Percentiles rank a stretch among this genome's conserved stretches.
These are phyloP conservation scores for Tolypocladium amazonense DNA, from an alignment of 2,329 filamentous ascomycete genomes.

Conservation along the genomic window DNA sequence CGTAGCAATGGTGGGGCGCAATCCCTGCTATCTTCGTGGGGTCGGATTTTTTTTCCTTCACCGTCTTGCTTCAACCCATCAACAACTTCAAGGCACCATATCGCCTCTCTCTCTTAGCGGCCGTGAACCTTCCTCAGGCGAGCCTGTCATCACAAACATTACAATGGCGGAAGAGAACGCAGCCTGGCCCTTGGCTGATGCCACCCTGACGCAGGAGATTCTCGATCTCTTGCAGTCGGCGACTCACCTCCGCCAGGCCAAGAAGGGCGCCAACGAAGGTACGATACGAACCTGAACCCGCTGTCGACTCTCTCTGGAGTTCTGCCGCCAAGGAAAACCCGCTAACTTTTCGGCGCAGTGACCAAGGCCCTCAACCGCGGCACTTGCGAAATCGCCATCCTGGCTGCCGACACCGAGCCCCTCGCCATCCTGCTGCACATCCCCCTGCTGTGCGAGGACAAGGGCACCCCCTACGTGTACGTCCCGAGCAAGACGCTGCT, in stretches of 20 bases:
- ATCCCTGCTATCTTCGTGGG: background rate
- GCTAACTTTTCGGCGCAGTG: conserved; percentile 13
- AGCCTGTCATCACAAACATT: conserved; percentile 12
- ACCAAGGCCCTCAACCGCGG: conserved; percentile 89
- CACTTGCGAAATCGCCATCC: conserved; percentile 78
- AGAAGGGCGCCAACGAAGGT: conserved; percentile 80
- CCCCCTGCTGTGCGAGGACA: conserved; percentile 78
- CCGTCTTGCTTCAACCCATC: background rate
- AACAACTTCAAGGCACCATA: conserved; percentile 1
- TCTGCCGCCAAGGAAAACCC: background rate
- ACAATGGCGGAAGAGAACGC: conserved; percentile 15
- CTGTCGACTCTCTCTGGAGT: background rate
- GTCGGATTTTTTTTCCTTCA: conserved; percentile 3
- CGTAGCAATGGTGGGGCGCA: background rate
- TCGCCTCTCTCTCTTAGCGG: conserved; percentile 18
- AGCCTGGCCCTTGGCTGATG: conserved; percentile 66
- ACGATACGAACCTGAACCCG: conserved; percentile 7
- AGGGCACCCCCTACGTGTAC: conserved; percentile 56
- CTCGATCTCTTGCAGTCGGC: conserved; percentile 71
- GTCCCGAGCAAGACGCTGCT: conserved; percentile 73
- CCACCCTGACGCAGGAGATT: conserved; percentile 67
- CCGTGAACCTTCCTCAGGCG: conserved; percentile 44
- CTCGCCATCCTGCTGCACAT: conserved; percentile 83
- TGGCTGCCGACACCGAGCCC: conserved; percentile 80
- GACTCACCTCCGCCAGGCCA: conserved; percentile 59